phyloP scores from a whole-genome alignment of 495 filamentous ascomycete genomes.

The Penicillium taxi region DNA sequence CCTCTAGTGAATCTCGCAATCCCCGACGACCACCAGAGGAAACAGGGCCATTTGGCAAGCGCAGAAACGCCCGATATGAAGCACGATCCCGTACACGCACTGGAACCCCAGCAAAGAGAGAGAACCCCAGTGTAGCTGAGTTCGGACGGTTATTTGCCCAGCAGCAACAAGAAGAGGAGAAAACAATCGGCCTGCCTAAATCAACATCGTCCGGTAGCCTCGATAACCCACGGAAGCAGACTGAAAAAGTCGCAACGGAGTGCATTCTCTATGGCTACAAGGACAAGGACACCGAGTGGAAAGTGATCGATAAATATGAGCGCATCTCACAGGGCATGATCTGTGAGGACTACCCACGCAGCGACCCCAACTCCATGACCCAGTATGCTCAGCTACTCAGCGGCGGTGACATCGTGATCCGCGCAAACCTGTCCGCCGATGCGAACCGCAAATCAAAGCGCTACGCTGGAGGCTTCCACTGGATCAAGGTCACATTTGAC shows the following conservation, averaged over 20 bases:
- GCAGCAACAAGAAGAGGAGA: slow-evolving; percentile 38
- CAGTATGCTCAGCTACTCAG: slow-evolving; percentile 51
- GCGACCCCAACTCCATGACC: slow-evolving; percentile 40
- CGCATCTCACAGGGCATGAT: slow-evolving; percentile 63
- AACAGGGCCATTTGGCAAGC: slow-evolving; percentile 55
- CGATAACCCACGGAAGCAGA: slow-evolving; percentile 34
- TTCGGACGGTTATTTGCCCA: slow-evolving; percentile 41
- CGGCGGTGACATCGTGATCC: slow-evolving; percentile 55
- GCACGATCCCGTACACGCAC: slow-evolving; percentile 50
- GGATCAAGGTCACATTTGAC: slow-evolving; percentile 92
- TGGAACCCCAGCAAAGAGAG: slow-evolving; percentile 51
- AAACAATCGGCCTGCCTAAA: slow-evolving; percentile 29
- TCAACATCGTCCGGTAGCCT: slow-evolving; percentile 35
- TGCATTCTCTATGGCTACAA: slow-evolving; percentile 79
- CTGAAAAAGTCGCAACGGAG: slow-evolving; percentile 63
- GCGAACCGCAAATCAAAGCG: slow-evolving; percentile 69
- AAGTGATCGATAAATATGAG: slow-evolving; percentile 79
- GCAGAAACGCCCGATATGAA: slow-evolving; percentile 44
- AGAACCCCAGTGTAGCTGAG: slow-evolving; percentile 48
- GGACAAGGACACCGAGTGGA: slow-evolving; percentile 62
- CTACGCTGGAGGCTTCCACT: slow-evolving; percentile 71
- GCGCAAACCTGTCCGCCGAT: slow-evolving; percentile 51
- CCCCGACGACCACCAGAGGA: slow-evolving; percentile 49
- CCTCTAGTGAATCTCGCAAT: slow-evolving; percentile 35
- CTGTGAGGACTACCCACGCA: slow-evolving; percentile 83